Conservation (phyloP, 2,329 filamentous ascomycete species). For the Aspergillus neotritici region DNA sequence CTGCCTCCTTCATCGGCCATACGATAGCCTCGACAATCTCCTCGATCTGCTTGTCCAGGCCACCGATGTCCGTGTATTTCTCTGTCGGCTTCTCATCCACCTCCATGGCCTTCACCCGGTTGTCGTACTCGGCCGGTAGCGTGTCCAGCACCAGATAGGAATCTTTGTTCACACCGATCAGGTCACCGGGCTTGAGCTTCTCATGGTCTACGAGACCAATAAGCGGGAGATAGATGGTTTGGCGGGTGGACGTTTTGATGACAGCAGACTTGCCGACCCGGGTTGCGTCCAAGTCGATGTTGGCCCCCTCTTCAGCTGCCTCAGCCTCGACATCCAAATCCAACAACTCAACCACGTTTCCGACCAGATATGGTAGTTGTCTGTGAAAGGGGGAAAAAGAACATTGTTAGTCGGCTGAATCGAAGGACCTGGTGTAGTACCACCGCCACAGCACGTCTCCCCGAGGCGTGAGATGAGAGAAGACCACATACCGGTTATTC, state of each 20-base stretch:
- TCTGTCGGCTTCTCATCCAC: constrained; percentile 99
- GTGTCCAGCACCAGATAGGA: constrained; percentile 97
- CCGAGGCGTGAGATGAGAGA: neutral
- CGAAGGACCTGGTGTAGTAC: too few species aligned
- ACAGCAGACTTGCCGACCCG: constrained; percentile 96
- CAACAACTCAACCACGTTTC: constrained; percentile 94
- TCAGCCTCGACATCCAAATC: constrained; percentile 95
- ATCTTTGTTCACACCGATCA: constrained; percentile 98
- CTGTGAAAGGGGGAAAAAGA: constrained; percentile 43
- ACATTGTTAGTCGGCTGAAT: neutral
- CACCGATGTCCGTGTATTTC: constrained; percentile 97
- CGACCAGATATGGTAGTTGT: constrained; percentile 95
- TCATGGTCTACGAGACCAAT: constrained; percentile 96
- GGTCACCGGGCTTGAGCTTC: constrained; percentile 86
- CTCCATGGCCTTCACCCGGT: constrained; percentile 99
- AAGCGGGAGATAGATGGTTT: constrained; percentile 96
- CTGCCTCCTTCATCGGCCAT: constrained; percentile 99
- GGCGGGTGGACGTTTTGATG: constrained; percentile 97
- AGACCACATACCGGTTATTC: constrained; percentile 72
- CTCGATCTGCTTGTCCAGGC: constrained; percentile 97
- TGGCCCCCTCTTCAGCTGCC: constrained; percentile 94
- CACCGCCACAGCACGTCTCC: neutral
- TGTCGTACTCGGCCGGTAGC: constrained; percentile 95
- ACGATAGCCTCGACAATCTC: constrained; percentile 97
- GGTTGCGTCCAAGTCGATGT: constrained; percentile 95